These are phyloP conservation scores for Angomonas ambiguus DNA, from an alignment of 208 protist species.

Conservation along the genomic window DNA sequence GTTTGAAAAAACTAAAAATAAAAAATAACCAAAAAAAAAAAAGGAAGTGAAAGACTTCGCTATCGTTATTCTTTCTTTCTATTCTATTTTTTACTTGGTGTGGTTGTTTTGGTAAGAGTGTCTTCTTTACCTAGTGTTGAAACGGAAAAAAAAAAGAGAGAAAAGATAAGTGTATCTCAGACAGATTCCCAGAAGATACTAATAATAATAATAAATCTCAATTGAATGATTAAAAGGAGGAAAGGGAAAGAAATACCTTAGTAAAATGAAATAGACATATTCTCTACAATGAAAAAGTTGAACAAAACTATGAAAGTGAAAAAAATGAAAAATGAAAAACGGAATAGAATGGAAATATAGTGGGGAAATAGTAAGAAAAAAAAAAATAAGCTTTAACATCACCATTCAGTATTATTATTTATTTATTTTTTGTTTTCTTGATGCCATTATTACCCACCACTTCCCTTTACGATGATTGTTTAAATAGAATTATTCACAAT, in stretches of 20 bases:
- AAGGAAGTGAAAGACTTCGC: not conserved
- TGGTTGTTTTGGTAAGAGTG: not conserved
- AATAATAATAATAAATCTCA: not conserved
- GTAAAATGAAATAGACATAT: not conserved
- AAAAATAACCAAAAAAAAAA: slow-evolving; percentile 4
- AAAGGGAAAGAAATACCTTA: not conserved
- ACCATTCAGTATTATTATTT: too few species aligned
- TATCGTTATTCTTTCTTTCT: not conserved
- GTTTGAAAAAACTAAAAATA: not conserved
- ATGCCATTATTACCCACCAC: too few species aligned
- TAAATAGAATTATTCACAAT: too few species aligned
- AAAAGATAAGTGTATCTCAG: not conserved
- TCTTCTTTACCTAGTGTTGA: too few species aligned
- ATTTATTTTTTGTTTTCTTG: too few species aligned
- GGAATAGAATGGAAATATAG: slow-evolving; percentile 3
- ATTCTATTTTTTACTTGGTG: not conserved
- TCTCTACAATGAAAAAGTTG: slow-evolving; percentile 8
- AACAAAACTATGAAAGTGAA: slow-evolving; percentile 9
- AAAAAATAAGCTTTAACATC: not conserved
- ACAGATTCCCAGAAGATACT: not conserved
- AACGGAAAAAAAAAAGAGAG: slow-evolving; percentile 10
- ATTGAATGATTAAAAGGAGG: not conserved
- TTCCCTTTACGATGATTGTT: too few species aligned
- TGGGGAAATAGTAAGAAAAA: not conserved
- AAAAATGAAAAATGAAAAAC: not conserved